Base-by-base conservation (phyloP, 768 basidiomycete species). In the Paxillus ammoniavirescens region DNA sequence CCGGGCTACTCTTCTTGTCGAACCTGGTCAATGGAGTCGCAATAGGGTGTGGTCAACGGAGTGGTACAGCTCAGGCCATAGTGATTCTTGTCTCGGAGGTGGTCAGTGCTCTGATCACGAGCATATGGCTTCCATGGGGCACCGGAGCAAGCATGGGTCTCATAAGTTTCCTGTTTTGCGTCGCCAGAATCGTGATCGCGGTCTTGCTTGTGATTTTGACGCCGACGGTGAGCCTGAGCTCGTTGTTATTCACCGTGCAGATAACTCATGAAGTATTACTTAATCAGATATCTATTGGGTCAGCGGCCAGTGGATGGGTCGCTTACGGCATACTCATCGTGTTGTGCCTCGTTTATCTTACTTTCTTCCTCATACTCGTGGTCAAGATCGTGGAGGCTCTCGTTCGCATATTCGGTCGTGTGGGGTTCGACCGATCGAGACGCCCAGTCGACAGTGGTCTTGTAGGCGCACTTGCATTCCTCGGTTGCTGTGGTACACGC, bases 91-190 rank as follows among this genome's bases (percentile, higher is more conserved):
- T 97, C 30, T 82, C 93, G 17, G 97, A 99, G 68, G 88, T 99
- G 14, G 78, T 78, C 18, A 86, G 89, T 42, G 91, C 94, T 5
- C 75, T 98, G 53, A 83, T 91, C 26, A 97, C 95, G 31, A 94
- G 91, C 56, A 77, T 96, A 31, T 97, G 93, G 93, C 80, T 97
- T 54, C 95, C 95, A 15, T 99, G 96, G 96, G 93, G 92, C 30
- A 89, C 89, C 49, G 93, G 96, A 1, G 93, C 96, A 2, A 91
- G 93, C 56, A 98, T 98, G 97, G 96, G 95, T 13, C 77, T 94
- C 35, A 87, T 96, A 54, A 93, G 91, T 67, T 98, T 98, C 76
- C 74, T 97, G 63, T 88, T 96, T 62, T 93, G 92, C 54, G 90
- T 96, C 5, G 86, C 90, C 18, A 79, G 96, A 59, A 95, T 97